Percentiles rank a stretch among this genome's conserved stretches.
Conservation (phyloP, 2,329 filamentous ascomycete genomes). For the Rhynchosporium secalis region DNA sequence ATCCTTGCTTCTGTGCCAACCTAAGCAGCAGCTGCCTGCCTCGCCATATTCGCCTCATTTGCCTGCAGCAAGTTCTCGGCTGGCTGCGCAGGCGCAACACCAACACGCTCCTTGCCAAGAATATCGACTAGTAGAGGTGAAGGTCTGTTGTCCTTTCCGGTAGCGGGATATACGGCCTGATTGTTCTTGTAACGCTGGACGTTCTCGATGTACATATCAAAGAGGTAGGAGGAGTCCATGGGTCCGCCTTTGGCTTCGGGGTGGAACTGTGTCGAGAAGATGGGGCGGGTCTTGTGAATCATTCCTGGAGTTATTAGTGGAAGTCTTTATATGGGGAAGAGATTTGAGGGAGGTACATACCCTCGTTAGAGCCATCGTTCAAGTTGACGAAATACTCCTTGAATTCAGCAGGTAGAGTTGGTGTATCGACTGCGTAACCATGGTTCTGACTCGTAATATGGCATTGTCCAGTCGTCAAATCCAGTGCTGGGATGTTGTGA, state of each 20-base stretch:
- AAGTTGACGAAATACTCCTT: constrained; percentile 99
- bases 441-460: constrained; percentile 99
- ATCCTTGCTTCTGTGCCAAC: background rate
- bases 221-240: constrained; percentile 92
- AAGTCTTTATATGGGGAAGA: constrained; percentile 1
- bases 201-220: constrained; percentile 92
- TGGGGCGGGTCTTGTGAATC: constrained; percentile 93
- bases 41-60: constrained; percentile 23
- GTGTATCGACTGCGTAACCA: constrained; percentile 89
- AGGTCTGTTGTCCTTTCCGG: constrained; percentile 80
- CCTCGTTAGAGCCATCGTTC: constrained; percentile 97
- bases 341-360: constrained; percentile 41
- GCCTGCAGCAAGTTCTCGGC: constrained; percentile 26
- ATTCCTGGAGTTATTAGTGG: constrained; percentile 54
- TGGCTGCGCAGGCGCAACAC: constrained; percentile 54
- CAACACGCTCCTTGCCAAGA: constrained; percentile 90
- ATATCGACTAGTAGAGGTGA: constrained; percentile 87
- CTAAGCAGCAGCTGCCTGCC: constrained; percentile 29
- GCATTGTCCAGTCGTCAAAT: constrained; percentile 93
- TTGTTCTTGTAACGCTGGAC: constrained; percentile 86
- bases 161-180: constrained; percentile 66
- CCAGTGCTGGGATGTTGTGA: constrained; percentile 95
- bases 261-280: constrained; percentile 99
- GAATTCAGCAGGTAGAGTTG: constrained; percentile 81
- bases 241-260: constrained; percentile 97